These are phyloP conservation scores for Aspergillus sparsus DNA, from an alignment of 495 filamentous ascomycete species.

Conservation along the genomic window DNA sequence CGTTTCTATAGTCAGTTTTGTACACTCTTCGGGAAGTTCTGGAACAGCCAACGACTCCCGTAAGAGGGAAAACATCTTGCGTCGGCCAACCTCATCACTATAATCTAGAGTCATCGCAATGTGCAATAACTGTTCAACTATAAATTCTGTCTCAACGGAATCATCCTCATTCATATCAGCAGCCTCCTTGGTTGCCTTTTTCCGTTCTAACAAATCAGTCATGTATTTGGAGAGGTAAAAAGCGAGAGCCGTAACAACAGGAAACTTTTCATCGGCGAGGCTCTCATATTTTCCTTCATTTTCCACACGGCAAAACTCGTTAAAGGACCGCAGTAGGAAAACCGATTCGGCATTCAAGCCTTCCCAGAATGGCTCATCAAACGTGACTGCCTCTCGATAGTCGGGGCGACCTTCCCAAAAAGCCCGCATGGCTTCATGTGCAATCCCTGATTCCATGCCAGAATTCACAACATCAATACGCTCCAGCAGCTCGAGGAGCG, in stretches of 20 bases:
- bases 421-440: constrained; percentile 85
- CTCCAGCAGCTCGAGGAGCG: constrained; percentile 86
- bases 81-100: constrained; percentile 87
- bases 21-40: constrained; percentile 88
- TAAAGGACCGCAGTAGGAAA: constrained; percentile 88
- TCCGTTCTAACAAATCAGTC: constrained; percentile 68
- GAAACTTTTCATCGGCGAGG: constrained; percentile 87
- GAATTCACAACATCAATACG: constrained; percentile 91
- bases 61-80: constrained; percentile 91
- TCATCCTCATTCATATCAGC: constrained; percentile 76
- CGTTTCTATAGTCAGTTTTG: constrained; percentile 82
- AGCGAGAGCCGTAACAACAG: constrained; percentile 87
- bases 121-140: constrained; percentile 91
- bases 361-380: constrained; percentile 88
- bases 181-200: constrained; percentile 54
- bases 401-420: constrained; percentile 96
- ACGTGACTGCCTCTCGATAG: constrained; percentile 76
- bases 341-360: constrained; percentile 79
- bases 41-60: constrained; percentile 81
- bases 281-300: constrained; percentile 69
- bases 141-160: constrained; percentile 83
- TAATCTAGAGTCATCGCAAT: constrained; percentile 92
- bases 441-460: constrained; percentile 84
- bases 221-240: constrained; percentile 79
- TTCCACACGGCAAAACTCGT: constrained; percentile 80